Evolutionary conservation across 768 basidiomycete species (phyloP), one percentile per base, ranked within the genome.

Genomic region (Phaeotremella fagi): DNA sequence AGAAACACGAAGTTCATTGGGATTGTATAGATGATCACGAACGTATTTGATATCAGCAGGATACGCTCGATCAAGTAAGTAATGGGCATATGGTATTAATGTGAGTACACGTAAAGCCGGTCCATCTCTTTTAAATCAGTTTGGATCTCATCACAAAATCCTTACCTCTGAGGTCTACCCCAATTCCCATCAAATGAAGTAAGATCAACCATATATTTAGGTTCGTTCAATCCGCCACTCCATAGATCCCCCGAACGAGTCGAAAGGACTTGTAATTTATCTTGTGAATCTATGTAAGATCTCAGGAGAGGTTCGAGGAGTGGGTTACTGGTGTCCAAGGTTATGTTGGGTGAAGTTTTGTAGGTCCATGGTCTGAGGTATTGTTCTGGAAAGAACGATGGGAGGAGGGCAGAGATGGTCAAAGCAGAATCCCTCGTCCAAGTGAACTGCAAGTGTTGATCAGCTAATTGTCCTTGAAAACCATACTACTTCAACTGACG

Each of bases 131-230:
- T 7, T 9, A 11, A 26, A n/a, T 26, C 15, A 41, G 38, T 7
- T 7, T 20, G 18, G 38, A 6, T 41, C 7, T 12, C 35, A 1
- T 23, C n/a, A 6, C 15, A 43, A 28, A 14, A 22, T 2, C 36
- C 36, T 41, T 49, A 69, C 70, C 66, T 48, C 43, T 76, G 75
- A 4, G 75, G 75, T 55, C 75, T 36, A 6, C 75, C 75, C 75
- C 74, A 76, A 31, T 44, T 26, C 0, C 61, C 73, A 3, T 45
- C 46, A 50, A 75, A 76, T 1, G 69, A 58, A 2, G 60, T 49
- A 3, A 68, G 69, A 45, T 74, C 59, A 3, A 70, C 70, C 15
- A 71, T 16, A 33, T 58, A 76, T 53, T 76, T 76, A 0, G 74
- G 75, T 52, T 76, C 75, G 15, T 66, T 75, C 49, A 76, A 45